These are phyloP conservation scores for Neckera pumila DNA, from an alignment of 225 moss, liverwort and hornwort species.

Conservation along the genomic window DNA sequence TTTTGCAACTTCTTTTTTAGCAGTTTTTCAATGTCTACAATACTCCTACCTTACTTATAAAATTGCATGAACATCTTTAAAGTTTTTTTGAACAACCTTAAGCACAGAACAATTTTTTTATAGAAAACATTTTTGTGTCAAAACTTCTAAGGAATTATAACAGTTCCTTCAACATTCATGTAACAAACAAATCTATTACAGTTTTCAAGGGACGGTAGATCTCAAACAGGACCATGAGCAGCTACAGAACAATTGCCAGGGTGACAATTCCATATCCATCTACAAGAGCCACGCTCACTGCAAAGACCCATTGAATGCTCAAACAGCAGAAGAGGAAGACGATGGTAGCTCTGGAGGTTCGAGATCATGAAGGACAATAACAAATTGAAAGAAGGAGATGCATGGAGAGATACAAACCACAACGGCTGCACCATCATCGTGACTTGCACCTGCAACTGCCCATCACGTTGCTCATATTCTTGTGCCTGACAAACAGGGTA, in stretches of 20 bases:
- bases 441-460: background rate
- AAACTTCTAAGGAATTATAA: too few relatives aligned
- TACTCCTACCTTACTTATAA: background rate
- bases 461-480: background rate
- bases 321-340: background rate
- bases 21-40: background rate
- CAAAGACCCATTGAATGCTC: background rate
- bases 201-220: background rate
- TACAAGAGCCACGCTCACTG: accelerated
- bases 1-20: too few relatives aligned
- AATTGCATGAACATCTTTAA: too few relatives aligned
- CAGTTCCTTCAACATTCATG: background rate
- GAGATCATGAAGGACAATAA: background rate
- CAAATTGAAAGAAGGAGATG: background rate
- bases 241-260: background rate
- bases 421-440: background rate
- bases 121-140: background rate
- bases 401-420: background rate
- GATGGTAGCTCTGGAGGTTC: background rate
- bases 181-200: too few relatives aligned
- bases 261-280: background rate
- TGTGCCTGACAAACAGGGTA: background rate
- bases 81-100: background rate
- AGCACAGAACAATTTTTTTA: too few relatives aligned
- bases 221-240: too few relatives aligned